These are phyloP conservation scores for Syncephalis plumigaleata DNA, from an alignment of 371 early-diverging fungal genomes.

Conservation along the genomic window DNA sequence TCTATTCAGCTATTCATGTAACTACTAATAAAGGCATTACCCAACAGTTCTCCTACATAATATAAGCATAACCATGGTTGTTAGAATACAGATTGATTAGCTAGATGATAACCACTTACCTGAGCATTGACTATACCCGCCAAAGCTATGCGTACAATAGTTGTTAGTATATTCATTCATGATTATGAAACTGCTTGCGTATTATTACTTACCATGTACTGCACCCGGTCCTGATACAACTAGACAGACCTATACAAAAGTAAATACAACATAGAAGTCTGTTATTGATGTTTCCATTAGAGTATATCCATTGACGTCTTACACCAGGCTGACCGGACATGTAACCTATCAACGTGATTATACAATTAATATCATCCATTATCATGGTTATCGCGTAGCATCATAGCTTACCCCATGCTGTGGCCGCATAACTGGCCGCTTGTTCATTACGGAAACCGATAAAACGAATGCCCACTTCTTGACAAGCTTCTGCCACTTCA, in stretches of 20 bases:
- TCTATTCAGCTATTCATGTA: not conserved
- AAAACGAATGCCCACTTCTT: conserved; percentile 44
- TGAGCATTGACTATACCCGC: conserved; percentile 56
- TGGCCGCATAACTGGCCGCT: conserved; percentile 61
- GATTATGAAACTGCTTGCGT: too few species aligned
- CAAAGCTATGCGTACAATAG: conserved; percentile 14
- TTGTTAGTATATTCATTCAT: conserved; percentile 1
- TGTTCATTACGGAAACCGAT: conserved; percentile 65
- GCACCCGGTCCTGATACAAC: conserved; percentile 70
- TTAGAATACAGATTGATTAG: too few species aligned
- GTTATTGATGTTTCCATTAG: not conserved
- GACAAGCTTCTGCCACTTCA: conserved; percentile 18
- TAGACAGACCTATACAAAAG: conserved; percentile 28
- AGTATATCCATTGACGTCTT: not conserved
- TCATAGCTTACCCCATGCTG: conserved; percentile 25
- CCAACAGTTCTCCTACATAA: conserved; percentile 17
- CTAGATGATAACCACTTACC: conserved; percentile 14
- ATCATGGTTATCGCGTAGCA: not conserved
- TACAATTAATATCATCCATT: not conserved
- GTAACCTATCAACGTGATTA: conserved; percentile 19
- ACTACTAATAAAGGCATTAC: conserved; percentile 5
- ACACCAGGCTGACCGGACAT: conserved; percentile 47
- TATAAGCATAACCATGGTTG: conserved; percentile 33
- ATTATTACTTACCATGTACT: conserved; percentile 30
- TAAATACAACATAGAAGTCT: too few species aligned